Base-by-base conservation (phyloP, 345 rosid genomes). In the Kandelia obovata region DNA sequence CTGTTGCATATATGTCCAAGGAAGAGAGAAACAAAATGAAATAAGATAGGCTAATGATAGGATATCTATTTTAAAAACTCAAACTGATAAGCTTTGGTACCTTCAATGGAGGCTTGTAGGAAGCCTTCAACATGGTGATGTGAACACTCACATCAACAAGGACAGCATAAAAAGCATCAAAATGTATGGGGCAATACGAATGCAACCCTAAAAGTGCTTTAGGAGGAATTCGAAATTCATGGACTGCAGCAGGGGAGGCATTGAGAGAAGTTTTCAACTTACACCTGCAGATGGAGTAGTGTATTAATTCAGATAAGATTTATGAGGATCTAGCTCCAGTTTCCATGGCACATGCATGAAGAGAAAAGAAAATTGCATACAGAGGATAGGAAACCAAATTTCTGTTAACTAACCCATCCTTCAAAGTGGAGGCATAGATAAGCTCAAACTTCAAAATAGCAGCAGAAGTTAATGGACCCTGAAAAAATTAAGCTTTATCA, bases 381-480 rank as follows among this genome's bases (percentile, higher is more conserved):
- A 4, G 25, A 37, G 23, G 31, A 28, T 53, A 65, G 56, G 6
- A 64, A 4, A 35, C 31, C 53, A 47, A 60, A 26, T 23, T 30
- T n/a, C 25, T 37, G 35, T 43, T 51, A 66, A 71, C 88, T 81
- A 67, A 86, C 92, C 87, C 76, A 58, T 72, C 81, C 75, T 78
- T 91, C 53, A 78, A 58, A 47, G 72, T 60, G 1, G 91, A 84
- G 73, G 92, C 82, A 84, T 82, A 85, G 82, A 89, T 81, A 59
- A 93, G 98, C 88, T 93, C 96, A 83, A 93, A 91, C 82, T 89
- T 91, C 77, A 93, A 76, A 74, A 93, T 78, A 68, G 85, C 92
- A 74, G 93, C 86, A 61, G 94, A 82, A 60, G 91, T 78, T 30
- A 86, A 70, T 71, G 82, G 80, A 64, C 83, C 89, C 98, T 92